Base-by-base conservation (phyloP, 768 basidiomycete genomes). In the Hemileccinum rubropunctum region DNA sequence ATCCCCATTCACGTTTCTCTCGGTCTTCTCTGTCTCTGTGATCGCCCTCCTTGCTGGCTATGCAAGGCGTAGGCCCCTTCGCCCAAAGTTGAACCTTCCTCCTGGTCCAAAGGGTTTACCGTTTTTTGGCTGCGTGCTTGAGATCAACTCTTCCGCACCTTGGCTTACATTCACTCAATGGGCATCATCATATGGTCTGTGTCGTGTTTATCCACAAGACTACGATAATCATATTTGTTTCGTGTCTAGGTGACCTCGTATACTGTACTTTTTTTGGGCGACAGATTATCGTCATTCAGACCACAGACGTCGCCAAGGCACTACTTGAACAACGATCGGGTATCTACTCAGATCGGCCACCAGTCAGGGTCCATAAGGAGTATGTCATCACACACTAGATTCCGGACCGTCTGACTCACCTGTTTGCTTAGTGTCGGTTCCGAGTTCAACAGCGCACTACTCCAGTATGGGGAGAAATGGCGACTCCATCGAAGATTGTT, bases 341-440 rank as follows among this genome's bases (percentile, higher is more conserved):
- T 10, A 53, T 62, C 44, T 76, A 75, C 47, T 73, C 73, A 11
- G 73, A 69, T 51, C 56, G 74, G 17, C 73, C 73, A 2, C 58
- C 61, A 9, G 58, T 71, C 21, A 64, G 53, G 28, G 56, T 52
- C 21, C 53, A 50, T 4, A 54, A 63, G 47, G 64, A 67, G 65
- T 62, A 42, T 15, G 63, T 20, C 44, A 30, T 30, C 14, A 13
- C 21, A 21, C n/a, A 27, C 3, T 14, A 39, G 17, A 38, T 33
- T n/a, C 18, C n/a, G 7, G n/a, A 30, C 48, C 7, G 2, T 49
- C 48, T 54, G 33, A 58, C 42, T n/a, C 12, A 33, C 39, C 10
- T 26, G 1, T 17, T 26, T 32, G 32, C n/a, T 37, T 38, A 66
- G 65, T 4, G 9, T 69, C 43, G 65, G 65, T 3, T 58, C 64